Evolutionary conservation across 2,329 filamentous ascomycete genomes (phyloP).

Genomic region (Lasiodiplodia gonubiensis): DNA sequence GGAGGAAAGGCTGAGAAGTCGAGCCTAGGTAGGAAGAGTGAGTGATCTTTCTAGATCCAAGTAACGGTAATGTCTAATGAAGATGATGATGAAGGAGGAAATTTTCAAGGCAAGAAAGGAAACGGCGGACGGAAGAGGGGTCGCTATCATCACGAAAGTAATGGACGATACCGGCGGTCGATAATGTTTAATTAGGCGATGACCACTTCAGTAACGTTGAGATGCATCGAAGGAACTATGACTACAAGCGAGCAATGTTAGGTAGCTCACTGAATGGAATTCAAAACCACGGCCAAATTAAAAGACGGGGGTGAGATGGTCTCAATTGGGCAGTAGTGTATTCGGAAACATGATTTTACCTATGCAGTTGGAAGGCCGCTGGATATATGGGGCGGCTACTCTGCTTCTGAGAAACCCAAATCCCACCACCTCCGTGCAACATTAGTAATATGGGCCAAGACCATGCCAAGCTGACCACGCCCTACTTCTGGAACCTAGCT

Average conservation of each 20-base stretch:
- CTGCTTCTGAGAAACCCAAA: no score
- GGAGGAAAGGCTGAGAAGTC: not conserved
- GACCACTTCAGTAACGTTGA: not conserved
- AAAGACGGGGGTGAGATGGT: not conserved
- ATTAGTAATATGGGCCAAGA: not conserved
- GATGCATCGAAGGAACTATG: not conserved
- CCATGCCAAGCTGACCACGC: not conserved
- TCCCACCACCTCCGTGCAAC: conserved; percentile 2
- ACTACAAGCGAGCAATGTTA: not conserved
- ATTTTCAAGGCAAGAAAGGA: not conserved
- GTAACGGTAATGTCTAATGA: not conserved
- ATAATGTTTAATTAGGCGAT: not conserved
- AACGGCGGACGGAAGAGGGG: no score
- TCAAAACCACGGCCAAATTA: not conserved
- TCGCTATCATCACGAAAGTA: not conserved
- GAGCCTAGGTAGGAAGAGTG: no score
- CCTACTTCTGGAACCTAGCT: not conserved
- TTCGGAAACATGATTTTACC: not conserved
- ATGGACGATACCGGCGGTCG: not conserved
- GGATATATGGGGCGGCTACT: not conserved
- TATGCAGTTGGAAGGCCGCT: not conserved
- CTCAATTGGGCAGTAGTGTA: not conserved
- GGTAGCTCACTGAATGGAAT: not conserved
- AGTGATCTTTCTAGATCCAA: not conserved
- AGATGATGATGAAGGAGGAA: not conserved